Evolutionary conservation across 192 early-diverging fungal species (phyloP).

Genomic region (Dissophora globulifera): DNA sequence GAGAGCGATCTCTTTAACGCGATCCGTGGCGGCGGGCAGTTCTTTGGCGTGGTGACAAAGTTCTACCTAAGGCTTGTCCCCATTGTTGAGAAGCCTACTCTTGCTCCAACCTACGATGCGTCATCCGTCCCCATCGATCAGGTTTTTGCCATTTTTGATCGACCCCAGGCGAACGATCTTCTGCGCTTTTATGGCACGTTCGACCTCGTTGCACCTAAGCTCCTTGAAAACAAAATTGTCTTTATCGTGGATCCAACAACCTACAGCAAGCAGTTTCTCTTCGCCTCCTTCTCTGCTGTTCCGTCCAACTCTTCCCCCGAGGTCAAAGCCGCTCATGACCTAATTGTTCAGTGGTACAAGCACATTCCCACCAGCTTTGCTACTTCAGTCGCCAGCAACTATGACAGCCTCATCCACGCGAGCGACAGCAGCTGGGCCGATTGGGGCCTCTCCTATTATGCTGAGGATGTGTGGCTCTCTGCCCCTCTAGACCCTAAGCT

Average conservation of each 20-base stretch:
- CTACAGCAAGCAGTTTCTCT: constrained; percentile 30
- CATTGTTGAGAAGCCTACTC: constrained; percentile 25
- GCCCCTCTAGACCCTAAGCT: constrained; percentile 22
- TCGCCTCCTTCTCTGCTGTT: constrained; percentile 21
- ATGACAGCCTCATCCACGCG: constrained; percentile 11
- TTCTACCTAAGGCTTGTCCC: constrained; percentile 22
- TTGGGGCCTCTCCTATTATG: constrained; percentile 21
- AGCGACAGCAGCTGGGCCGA: constrained; percentile 18
- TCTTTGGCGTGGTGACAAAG: constrained; percentile 38
- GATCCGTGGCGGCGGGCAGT: constrained; percentile 33
- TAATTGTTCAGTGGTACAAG: constrained; percentile 31
- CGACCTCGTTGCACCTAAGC: constrained; percentile 19
- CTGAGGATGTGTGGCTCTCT: constrained; percentile 33
- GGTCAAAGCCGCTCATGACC: constrained; percentile 12
- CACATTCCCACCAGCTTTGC: constrained; percentile 25
- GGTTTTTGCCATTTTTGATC: constrained; percentile 34
- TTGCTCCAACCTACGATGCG: constrained; percentile 24
- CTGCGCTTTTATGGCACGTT: constrained; percentile 18
- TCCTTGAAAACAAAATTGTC: constrained; percentile 28
- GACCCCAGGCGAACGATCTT: constrained; percentile 21
- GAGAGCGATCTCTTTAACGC: constrained; percentile 19
- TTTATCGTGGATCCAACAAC: constrained; percentile 19
- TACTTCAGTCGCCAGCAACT: constrained; percentile 15
- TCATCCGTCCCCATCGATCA: constrained; percentile 16
- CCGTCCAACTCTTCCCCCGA: constrained; percentile 14